phyloP scores from a whole-genome alignment of 768 basidiomycete species.

The Roridomyces roridus region DNA sequence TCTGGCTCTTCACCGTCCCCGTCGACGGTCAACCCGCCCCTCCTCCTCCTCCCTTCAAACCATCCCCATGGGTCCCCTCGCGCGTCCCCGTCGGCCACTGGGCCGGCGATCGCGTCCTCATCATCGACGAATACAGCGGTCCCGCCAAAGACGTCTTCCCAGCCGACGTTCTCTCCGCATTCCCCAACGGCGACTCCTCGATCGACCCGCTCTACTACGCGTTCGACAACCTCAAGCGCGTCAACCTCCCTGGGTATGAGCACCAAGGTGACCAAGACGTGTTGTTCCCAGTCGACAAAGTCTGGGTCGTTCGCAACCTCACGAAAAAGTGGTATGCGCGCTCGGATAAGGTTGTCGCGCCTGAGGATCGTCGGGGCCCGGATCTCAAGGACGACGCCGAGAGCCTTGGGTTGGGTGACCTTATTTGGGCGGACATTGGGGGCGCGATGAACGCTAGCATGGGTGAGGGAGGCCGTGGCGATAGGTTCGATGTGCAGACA shows the following conservation, averaged over 20 bases:
- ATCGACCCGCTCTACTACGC: background rate
- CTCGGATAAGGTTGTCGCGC: background rate
- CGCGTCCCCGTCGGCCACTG: slow-evolving; percentile 9
- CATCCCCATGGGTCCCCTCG: no score
- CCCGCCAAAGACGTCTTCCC: background rate
- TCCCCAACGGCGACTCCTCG: background rate
- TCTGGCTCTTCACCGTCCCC: background rate
- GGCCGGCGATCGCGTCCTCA: slow-evolving; percentile 15
- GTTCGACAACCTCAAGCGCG: background rate
- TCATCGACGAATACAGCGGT: slow-evolving; percentile 3
- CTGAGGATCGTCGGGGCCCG: background rate
- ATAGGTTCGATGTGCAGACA: background rate
- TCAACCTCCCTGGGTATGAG: background rate
- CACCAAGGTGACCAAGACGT: background rate
- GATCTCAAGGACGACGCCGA: background rate
- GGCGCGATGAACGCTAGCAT: background rate
- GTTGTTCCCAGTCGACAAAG: background rate
- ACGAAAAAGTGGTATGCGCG: slow-evolving; percentile 8
- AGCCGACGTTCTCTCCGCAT: background rate
- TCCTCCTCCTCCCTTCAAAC: background rate
- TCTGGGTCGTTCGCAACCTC: slow-evolving; percentile 10
- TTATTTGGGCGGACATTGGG: slow-evolving; percentile 6
- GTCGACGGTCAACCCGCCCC: background rate
- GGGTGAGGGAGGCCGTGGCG: background rate
- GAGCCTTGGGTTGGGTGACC: background rate